Evolutionary conservation across 2,329 filamentous ascomycete species (phyloP).

Genomic region (Phialophora verrucosa): DNA sequence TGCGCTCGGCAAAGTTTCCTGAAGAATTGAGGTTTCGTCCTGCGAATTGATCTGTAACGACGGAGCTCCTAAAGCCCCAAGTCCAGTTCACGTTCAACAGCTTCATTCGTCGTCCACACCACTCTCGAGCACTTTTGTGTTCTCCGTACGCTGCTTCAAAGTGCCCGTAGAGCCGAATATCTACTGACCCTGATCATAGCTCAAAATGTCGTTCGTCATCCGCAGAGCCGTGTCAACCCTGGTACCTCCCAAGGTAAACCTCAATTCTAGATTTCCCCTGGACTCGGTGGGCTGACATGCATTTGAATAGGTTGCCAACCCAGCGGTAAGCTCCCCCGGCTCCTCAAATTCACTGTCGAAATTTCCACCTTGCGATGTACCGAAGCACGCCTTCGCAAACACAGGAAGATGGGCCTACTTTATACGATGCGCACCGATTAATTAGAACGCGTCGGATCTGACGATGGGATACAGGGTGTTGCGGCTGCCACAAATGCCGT

Average conservation of each 20-base stretch:
- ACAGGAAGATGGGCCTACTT: not conserved
- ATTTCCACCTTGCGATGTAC: not conserved
- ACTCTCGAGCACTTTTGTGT: conserved; percentile 28
- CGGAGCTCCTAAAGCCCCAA: conserved; percentile 20
- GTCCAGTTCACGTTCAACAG: conserved; percentile 21
- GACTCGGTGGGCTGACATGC: conserved; percentile 22
- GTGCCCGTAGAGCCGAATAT: not conserved
- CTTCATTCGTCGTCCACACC: conserved; percentile 22
- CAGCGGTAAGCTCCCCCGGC: conserved; percentile 31
- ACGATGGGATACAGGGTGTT: conserved; percentile 70
- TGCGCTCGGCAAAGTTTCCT: conserved; percentile 11
- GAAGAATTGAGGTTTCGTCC: conserved; percentile 2
- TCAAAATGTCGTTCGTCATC: conserved; percentile 89
- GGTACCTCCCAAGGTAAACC: conserved; percentile 92
- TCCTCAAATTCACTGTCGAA: not conserved
- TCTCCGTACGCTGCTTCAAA: conserved; percentile 19
- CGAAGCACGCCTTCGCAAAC: not conserved
- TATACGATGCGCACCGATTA: not conserved
- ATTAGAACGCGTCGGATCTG: conserved; percentile 15
- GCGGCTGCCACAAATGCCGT: conserved; percentile 93
- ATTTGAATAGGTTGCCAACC: conserved; percentile 29
- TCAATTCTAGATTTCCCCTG: conserved; percentile 9
- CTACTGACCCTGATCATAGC: conserved; percentile 20
- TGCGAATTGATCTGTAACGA: conserved; percentile 5
- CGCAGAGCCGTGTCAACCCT: conserved; percentile 95